These are phyloP conservation scores for Diddensiella caesifluorescens DNA, from an alignment of 805 yeast species.

Conservation along the genomic window DNA sequence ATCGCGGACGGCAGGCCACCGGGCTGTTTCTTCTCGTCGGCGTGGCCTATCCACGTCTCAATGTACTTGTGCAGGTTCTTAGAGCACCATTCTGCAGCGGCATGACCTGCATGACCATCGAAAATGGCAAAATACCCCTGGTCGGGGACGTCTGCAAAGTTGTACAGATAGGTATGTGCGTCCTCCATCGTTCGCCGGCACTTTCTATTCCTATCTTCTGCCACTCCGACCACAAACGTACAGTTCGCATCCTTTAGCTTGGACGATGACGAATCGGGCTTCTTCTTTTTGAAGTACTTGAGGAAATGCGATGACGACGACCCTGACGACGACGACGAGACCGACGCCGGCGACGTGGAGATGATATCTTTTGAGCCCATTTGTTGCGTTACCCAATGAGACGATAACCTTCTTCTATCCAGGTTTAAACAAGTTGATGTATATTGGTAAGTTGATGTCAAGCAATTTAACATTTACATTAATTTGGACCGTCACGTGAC, in stretches of 20 bases:
- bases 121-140: constrained; percentile 95
- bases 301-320: constrained; percentile 7
- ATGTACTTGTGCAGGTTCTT: constrained; percentile 68
- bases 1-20: constrained; percentile 37
- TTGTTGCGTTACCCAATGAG: neutral
- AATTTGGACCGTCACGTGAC: too few species aligned
- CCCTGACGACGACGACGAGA: constrained; percentile 5
- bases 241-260: constrained; percentile 7
- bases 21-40: constrained; percentile 17
- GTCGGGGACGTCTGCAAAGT: constrained; percentile 74
- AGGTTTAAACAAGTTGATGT: too few species aligned
- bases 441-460: too few species aligned
- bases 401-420: too few species aligned
- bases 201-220: constrained; percentile 79
- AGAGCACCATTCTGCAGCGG: constrained; percentile 93
- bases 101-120: constrained; percentile 96
- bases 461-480: too few species aligned
- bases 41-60: constrained; percentile 37
- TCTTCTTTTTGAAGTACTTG: constrained; percentile 19
- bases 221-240: constrained; percentile 73
- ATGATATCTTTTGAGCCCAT: neutral
- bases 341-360: constrained; percentile 2
- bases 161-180: constrained; percentile 87
- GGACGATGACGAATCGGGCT: neutral
- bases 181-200: constrained; percentile 93